Base-by-base conservation (phyloP, 192 early-diverging fungal species). In the Phlyctochytrium arcticum region DNA sequence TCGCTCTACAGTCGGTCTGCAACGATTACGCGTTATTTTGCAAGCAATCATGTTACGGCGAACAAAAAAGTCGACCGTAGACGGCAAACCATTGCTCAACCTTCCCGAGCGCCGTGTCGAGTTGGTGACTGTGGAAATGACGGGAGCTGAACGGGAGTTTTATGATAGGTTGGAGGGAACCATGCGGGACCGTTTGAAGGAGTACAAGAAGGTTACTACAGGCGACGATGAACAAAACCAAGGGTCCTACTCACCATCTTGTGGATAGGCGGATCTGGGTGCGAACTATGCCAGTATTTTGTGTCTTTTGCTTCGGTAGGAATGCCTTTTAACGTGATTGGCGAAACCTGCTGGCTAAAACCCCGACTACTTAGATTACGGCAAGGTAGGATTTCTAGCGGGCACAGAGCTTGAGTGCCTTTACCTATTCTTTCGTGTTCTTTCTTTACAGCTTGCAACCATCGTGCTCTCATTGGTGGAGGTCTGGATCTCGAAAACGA, bases 41-140 rank as follows among this genome's bases (percentile, higher is more conserved):
- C 75, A 75, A 37, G 77, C 71, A 12, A 59, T 72, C 19, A 60
- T 47, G 56, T 68, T 94, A 21, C 76, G 90, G n/a, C 81, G 90
- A 15, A 87, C 80, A 5, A 94, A 94, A 62, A 74, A 57, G 6
- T 68, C 75, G n/a, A 62, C 57, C 42, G 60, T 90, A 2, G 85
- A 89, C 49, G 88, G 84, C 19, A 81, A 75, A 33, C 78, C 88
- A 26, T 65, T 92, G 49, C 60, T 92, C 3, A 60, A 78, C 2
- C 74, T 94, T 17, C 89, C 90, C 1, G 56, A 46, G 1, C 69
- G 81, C 3, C 67, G 78, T 17, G 80, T 82, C 8, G 48, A 75
- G 8, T 66, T 73, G 50, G 77, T 77, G 1, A 57, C 65, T 1
- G 67, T 76, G 5, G 54, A 71, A 0, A 87, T 88, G 53, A 73